Base-by-base conservation (phyloP, 371 early-diverging fungal species). In the Conidiobolus incongruus region DNA sequence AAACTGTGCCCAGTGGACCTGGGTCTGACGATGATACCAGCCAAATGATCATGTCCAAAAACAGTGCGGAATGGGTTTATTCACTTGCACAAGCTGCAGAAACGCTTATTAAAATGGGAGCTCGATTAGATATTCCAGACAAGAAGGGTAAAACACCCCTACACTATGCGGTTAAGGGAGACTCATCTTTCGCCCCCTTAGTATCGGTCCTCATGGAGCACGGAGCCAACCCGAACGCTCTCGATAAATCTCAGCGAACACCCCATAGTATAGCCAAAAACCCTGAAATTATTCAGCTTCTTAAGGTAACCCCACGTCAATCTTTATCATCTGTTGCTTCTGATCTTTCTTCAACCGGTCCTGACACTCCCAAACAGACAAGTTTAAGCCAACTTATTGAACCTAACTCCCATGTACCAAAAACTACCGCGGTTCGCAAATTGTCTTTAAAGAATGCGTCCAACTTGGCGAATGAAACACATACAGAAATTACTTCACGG, bases 121-220 rank as follows among this genome's bases (percentile, higher is more conserved):
- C 72, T 0, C 46, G 65, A 4, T 66, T 72, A 17, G 64, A 75
- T 36, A 61, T 68, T 49, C 62, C 62, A 0, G 77, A 76, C 43
- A 62, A 65, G 6, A 66, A 65, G 30, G 73, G 73, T 1, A 72
- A 72, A 38, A 70, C 71, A 10, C 72, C 77, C 17, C 40, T 75
- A n/a, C 77, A 76, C 48, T 71, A 72, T 49, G 77, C 77, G n/a
- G 68, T 66, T 2, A 68, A 70, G 47, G 37, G 29, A 19, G 45
- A 45, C 12, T 23, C 22, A 17, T 16, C 32, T 5, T 16, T 42
- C 3, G 16, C 28, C 2, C 42, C 42, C 13, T 21, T 42, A 10
- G 42, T 42, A 6, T 13, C 24, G 15, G n/a, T 42, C 15, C 20
- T 42, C 2, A 5, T 42, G 23, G 29, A 29, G 13, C 13, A 32